Conservation (phyloP, 2,329 filamentous ascomycete genomes). For the Chaetomiaceae sp. region DNA sequence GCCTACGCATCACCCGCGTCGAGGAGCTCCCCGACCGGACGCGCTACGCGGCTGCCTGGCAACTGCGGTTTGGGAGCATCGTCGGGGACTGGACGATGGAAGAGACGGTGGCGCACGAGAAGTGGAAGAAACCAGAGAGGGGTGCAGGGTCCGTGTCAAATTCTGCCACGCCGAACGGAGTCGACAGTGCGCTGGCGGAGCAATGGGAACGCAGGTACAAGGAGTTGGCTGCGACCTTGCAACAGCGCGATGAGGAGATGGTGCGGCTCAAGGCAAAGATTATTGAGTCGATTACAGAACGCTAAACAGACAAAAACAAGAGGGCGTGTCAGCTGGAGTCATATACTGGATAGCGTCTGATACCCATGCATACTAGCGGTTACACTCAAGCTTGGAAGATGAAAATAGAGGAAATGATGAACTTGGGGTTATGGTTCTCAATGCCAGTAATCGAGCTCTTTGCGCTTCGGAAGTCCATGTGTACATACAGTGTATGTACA, state of each 20-base stretch:
- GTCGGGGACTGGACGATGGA: conserved; percentile 50
- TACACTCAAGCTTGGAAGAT: no score
- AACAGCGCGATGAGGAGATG: conserved; percentile 53
- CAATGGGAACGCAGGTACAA: conserved; percentile 51
- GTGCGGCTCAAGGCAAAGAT: conserved; percentile 41
- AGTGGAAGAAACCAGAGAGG: conserved; percentile 34
- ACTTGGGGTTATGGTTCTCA: no score
- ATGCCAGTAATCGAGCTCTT: no score
- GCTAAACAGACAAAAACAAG: no score
- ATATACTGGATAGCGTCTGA: background rate
- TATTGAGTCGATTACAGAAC: conserved; percentile 34
- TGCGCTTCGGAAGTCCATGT: no score
- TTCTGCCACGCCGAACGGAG: background rate
- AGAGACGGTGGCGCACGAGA: conserved; percentile 42
- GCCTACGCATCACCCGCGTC: conserved; percentile 40
- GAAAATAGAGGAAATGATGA: background rate
- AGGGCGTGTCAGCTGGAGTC: no score
- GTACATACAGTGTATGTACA: no score
- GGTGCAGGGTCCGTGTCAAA: background rate
- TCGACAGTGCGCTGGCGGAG: conserved; percentile 24
- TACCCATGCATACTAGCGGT: no score
- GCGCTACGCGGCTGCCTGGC: conserved; percentile 52
- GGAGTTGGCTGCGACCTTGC: conserved; percentile 56
- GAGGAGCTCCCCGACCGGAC: conserved; percentile 40
- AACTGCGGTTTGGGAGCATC: conserved; percentile 51